These are phyloP conservation scores for Rhizopogon vesiculosus DNA, from an alignment of 768 basidiomycete species.

Conservation along the genomic window DNA sequence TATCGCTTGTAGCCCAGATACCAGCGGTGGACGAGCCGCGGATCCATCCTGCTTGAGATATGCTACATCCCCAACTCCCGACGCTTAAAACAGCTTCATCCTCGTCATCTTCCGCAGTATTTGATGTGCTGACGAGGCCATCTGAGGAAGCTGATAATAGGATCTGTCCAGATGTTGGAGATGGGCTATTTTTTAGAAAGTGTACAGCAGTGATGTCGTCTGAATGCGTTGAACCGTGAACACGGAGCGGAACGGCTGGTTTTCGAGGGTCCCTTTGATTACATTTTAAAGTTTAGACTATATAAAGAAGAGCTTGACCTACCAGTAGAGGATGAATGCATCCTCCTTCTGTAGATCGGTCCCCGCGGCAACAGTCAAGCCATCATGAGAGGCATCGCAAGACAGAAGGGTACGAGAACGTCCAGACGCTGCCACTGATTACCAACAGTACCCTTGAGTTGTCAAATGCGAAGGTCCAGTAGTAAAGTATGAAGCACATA, in stretches of 20 bases:
- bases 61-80: slow-evolving; percentile 82
- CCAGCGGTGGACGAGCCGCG: slow-evolving; percentile 27
- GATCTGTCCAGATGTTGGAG: slow-evolving; percentile 34
- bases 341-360: slow-evolving; percentile 80
- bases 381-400: slow-evolving; percentile 68
- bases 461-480: slow-evolving; percentile 21
- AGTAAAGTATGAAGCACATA: slow-evolving; percentile 30
- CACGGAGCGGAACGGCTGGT: slow-evolving; percentile 60
- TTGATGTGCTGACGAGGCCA: slow-evolving; percentile 71
- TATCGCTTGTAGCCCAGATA: slow-evolving; percentile 88
- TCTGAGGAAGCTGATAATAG: slow-evolving; percentile 84
- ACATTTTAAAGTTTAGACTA: background rate
- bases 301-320: slow-evolving; percentile 7
- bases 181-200: slow-evolving; percentile 32
- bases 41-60: slow-evolving; percentile 75
- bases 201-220: slow-evolving; percentile 84
- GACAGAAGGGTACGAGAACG: slow-evolving; percentile 47
- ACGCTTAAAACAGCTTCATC: slow-evolving; percentile 81
- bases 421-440: slow-evolving; percentile 45
- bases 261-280: slow-evolving; percentile 77
- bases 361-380: slow-evolving; percentile 73
- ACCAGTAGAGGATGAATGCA: slow-evolving; percentile 85
- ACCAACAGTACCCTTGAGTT: slow-evolving; percentile 29
- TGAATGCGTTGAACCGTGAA: slow-evolving; percentile 85
- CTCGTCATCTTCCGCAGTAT: slow-evolving; percentile 74